Conservation (phyloP, 1,284 basidiomycete genomes). For the Fistulinella cinereoalba region DNA sequence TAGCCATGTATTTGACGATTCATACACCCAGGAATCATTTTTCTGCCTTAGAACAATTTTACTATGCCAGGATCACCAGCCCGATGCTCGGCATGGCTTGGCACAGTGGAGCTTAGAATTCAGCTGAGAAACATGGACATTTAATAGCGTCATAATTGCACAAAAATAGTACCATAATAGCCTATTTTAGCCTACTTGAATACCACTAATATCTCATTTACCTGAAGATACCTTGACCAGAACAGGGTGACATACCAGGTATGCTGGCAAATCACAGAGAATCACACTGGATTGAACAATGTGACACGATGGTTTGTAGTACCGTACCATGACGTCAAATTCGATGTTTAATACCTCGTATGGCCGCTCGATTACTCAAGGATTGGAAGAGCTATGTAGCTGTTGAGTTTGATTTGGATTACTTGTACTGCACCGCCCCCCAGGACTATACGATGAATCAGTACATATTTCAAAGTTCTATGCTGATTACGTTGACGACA, state of each 20-base stretch:
- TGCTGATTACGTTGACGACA: not conserved
- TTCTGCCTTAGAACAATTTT: too few relatives aligned
- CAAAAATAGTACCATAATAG: too few relatives aligned
- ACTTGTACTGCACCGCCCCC: conserved; percentile 67
- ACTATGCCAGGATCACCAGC: too few relatives aligned
- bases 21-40: too few relatives aligned
- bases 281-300: not conserved
- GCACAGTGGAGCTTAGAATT: too few relatives aligned
- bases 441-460: conserved; percentile 66
- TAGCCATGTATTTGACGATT: too few relatives aligned
- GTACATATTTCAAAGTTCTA: conserved; percentile 34
- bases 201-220: conserved; percentile 55
- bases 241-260: conserved; percentile 73
- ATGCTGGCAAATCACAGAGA: conserved; percentile 1
- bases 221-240: conserved; percentile 69
- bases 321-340: conserved; percentile 47
- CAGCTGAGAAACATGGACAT: too few relatives aligned
- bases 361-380: conserved; percentile 54
- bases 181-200: conserved; percentile 14
- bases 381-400: conserved; percentile 53
- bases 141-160: too few relatives aligned
- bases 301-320: conserved; percentile 39
- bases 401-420: conserved; percentile 50
- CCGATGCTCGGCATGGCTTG: too few relatives aligned
- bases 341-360: conserved; percentile 53